Evolutionary conservation across 129 eudicot genomes (phyloP), one percentile per base, ranked within the genome.

Genomic region (Smallanthus sonchifolius): DNA sequence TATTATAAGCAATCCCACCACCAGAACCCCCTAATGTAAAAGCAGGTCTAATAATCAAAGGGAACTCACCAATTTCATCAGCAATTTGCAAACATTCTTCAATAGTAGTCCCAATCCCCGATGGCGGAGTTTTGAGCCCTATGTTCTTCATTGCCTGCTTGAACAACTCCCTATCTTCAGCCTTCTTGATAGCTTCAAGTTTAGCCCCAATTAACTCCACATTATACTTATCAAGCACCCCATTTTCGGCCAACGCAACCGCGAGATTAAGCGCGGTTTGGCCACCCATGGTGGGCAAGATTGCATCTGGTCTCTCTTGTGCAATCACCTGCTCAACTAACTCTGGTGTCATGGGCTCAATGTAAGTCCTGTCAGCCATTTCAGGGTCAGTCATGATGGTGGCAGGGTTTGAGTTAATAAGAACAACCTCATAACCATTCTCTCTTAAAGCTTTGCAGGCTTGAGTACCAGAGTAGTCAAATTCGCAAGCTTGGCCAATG

Each of bases 351-450:
- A 95, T 81, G 9, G 99, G 99, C 65, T 92, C 96, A 72, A 95
- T 91, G 49, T 95, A 95, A 37, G 99, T 95, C 81, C 99, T 74
- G 84, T 95, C 92, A 16, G 99, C 99, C 81, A 84, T 71, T 0
- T 88, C 99, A 4, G 99, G 99, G 37, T 95, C 99, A 64, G 99
- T 95, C 99, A 95, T 95, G 36, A 95, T 95, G 17, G 99, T 95
- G 0, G 99, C 99, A 0, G 99, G 99, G 69, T 93, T 93, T 0
- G 96, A 90, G 32, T 93, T 93, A 48, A 95, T 85, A 45, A 91
- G 83, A 19, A 95, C 85, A 16, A 95, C 97, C 57, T 91, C 92
- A 74, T 91, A 95, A 24, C 97, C 99, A 47, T 95, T 96, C 62
- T 95, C 99, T 64, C 83, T 87, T 17, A 95, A 83, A 2, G 99